These are phyloP conservation scores for Solanum piurae DNA, from an alignment of 257 asterid genomes.

Conservation along the genomic window DNA sequence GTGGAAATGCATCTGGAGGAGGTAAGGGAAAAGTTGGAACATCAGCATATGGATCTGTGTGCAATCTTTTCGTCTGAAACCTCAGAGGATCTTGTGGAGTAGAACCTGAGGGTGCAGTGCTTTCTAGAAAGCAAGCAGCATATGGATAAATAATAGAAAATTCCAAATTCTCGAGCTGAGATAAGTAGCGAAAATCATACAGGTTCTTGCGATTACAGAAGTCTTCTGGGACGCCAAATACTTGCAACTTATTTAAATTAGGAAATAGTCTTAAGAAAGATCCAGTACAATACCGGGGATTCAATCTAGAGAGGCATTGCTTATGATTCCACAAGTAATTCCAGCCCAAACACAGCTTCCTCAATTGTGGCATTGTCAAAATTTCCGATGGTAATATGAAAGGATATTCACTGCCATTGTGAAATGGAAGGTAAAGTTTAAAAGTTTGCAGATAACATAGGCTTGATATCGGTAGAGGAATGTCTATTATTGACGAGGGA, in stretches of 20 bases:
- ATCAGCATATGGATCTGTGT: no score
- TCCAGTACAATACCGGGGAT: background rate
- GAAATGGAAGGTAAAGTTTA: no score
- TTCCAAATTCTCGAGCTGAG: constrained; percentile 5
- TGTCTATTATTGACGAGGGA: no score
- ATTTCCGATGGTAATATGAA: constrained; percentile 6
- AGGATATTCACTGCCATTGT: background rate
- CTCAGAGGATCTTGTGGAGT: no score
- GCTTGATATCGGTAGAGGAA: no score
- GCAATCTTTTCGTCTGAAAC: background rate
- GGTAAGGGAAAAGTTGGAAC: background rate
- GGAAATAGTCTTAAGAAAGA: background rate
- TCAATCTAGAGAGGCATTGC: background rate
- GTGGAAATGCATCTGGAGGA: constrained; percentile 1
- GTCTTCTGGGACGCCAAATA: background rate
- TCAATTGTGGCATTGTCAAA: constrained; percentile 6
- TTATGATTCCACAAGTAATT: background rate
- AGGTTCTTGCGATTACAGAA: background rate
- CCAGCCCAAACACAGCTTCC: background rate
- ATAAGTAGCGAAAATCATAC: constrained; percentile 1
- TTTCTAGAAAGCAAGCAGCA: no score
- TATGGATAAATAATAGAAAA: rapidly evolving
- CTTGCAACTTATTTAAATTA: constrained; percentile 10
- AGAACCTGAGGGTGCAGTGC: no score
- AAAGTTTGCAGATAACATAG: no score